Evolutionary conservation across 176 grass and related monocot genomes (phyloP).

Genomic region (Oryza coarctata): DNA sequence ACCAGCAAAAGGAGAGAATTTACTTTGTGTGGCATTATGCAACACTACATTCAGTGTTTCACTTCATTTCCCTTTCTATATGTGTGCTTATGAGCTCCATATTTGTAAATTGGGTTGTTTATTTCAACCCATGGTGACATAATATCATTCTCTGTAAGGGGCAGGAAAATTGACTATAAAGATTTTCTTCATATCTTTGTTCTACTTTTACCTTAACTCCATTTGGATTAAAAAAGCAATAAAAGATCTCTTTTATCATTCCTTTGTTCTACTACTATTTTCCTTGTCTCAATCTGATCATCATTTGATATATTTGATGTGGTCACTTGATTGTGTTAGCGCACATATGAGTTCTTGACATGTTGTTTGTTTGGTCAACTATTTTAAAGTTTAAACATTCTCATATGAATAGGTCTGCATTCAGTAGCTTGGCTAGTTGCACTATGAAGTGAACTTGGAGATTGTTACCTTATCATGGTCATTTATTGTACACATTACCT

Average conservation of each 20-base stretch:
- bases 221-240: background rate
- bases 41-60: constrained; percentile 6
- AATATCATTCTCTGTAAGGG: background rate
- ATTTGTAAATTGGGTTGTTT: constrained; percentile 15
- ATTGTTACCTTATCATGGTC: background rate
- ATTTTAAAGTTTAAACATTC: background rate
- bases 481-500: background rate
- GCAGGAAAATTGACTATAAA: background rate
- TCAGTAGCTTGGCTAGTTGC: background rate
- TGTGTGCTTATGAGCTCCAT: constrained; percentile 21
- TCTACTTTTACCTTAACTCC: constrained; percentile 4
- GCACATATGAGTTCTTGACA: background rate
- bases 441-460: constrained; percentile 13
- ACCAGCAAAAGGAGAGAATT: constrained; percentile 15
- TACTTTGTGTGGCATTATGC: constrained; percentile 26
- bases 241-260: background rate
- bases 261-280: constrained; percentile 8
- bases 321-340: constrained; percentile 10
- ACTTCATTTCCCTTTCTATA: constrained; percentile 11
- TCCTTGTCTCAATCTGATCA: background rate
- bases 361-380: background rate
- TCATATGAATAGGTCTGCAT: background rate
- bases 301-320: background rate
- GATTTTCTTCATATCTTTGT: background rate
- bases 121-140: background rate